Conservation (phyloP, 2,329 filamentous ascomycete genomes). For the Pseudocercospora musae region DNA sequence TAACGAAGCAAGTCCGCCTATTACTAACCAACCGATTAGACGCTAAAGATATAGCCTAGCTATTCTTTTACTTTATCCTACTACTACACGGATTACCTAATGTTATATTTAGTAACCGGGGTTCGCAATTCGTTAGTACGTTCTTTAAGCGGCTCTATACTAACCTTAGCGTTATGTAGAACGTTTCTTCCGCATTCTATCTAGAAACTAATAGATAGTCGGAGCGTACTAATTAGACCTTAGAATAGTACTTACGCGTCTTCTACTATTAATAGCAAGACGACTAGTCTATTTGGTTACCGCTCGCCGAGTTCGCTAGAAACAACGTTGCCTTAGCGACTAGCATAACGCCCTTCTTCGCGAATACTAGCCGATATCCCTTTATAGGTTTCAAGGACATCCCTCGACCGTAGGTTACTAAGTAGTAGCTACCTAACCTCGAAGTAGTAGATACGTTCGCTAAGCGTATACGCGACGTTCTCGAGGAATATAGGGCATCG, state of each 20-base stretch:
- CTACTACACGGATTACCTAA: neutral
- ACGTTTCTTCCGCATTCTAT: neutral
- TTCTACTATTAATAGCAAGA: neutral
- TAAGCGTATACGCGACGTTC: neutral
- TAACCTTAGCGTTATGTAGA: neutral
- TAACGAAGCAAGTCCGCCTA: no score
- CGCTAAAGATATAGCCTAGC: neutral
- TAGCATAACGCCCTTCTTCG: conserved; percentile 5
- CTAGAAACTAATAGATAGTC: neutral
- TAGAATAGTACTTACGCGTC: neutral
- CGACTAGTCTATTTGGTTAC: neutral
- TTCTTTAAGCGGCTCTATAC: neutral
- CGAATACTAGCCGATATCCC: neutral
- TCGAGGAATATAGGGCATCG: neutral
- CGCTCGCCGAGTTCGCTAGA: neutral
- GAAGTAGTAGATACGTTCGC: neutral
- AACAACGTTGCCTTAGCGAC: neutral
- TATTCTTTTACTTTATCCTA: neutral
- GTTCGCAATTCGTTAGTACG: neutral
- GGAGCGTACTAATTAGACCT: neutral
- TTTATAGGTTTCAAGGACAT: neutral
- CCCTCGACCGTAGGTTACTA: neutral
- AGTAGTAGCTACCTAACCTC: neutral
- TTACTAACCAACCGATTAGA: no score
- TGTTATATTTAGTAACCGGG: neutral